Evolutionary conservation across 805 yeast species (phyloP), one percentile per base, ranked within the genome.

Genomic region (Candida vaughaniae): DNA sequence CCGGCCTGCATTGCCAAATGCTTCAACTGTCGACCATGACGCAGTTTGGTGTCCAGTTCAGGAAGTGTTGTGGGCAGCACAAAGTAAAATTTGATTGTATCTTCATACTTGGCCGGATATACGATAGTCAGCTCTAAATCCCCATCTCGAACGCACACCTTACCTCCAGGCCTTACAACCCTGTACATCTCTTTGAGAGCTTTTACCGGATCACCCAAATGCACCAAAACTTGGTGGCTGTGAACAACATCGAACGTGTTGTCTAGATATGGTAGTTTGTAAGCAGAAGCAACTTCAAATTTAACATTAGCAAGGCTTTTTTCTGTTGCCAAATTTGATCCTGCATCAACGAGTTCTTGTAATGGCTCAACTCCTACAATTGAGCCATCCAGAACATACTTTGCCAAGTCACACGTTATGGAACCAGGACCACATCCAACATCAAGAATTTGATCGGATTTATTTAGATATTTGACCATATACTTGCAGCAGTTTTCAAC

Each of bases 341-440:
- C 23, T 20, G 6, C 23, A 19, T 27, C 36, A 19, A 33, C 22
- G 12, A 63, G 46, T 29, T 52, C 65, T 18, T 42, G 44, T 2
- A 59, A 49, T 16, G 62, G 58, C 25, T 63, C 69, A 4, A 60
- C 40, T 1, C 68, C 72, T 34, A 56, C 46, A 5, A 62, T 53
- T 19, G 38, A 42, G 15, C 62, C 66, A 20, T 41, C 32, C 5
- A 47, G 42, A 3, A 58, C 56, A 33, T 60, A 59, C 23, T 50
- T 46, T 12, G 62, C 63, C 16, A 67, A 41, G 36, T 58, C 70
- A 5, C 44, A 29, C 4, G 69, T 62, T 23, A 68, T 66, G 4
- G 69, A 51, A 0, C 71, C 73, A 3, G 72, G 72, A 0, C 74
- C 74, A 45, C 66, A 58, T 7, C 73, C 73, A 15, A 66, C 68